Evolutionary conservation across 768 basidiomycete species (phyloP), one percentile per base, ranked within the genome.

Genomic region (Cystobasidium onofrii): DNA sequence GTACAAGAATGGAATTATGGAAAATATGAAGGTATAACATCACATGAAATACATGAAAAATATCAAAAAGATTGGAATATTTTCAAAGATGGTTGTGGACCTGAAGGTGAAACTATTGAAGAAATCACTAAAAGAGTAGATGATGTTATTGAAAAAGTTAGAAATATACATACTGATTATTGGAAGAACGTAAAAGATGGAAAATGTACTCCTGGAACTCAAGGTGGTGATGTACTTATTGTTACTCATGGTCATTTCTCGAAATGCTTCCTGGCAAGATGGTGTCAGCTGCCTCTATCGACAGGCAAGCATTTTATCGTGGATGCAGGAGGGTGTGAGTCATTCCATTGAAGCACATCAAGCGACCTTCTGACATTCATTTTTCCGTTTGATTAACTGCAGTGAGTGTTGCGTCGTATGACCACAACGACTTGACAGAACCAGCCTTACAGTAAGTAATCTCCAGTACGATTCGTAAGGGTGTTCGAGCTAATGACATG

Each of bases 1-100:
- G 73, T 73, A 7, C 36, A 46, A 27, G 73, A 73, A 63, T 73
- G 73, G 73, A 39, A 73, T 25, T 73, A 73, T 36, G 73, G 73
- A 12, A 61, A 64, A 25, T 73, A 73, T 31, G 73, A 73, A 34
- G 73, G 73, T 17, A 64, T 73, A 1, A 73, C 62, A 18, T 52
- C 62, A 27, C 61, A 64, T 44, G 62, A 73, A 18, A 73, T 73
- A 20, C 62, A 63, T 29, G 29, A 64, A 52, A 17, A 46, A 31
- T 29, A 54, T n/a, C 73, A 36, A 20, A 34, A 23, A 33, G 31
- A 52, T 31, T 73, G 73, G 73, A 34, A 63, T 43, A 73, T 73
- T 23, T 73, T 64, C 41, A 55, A 65, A 13, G 63, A 73, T 46
- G 73, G 73, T 13, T 73, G 73, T 55, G 57, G 57, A 29, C 73